Base-by-base conservation (phyloP, 139 green algal genomes). In the Parachlorella kessleri region DNA sequence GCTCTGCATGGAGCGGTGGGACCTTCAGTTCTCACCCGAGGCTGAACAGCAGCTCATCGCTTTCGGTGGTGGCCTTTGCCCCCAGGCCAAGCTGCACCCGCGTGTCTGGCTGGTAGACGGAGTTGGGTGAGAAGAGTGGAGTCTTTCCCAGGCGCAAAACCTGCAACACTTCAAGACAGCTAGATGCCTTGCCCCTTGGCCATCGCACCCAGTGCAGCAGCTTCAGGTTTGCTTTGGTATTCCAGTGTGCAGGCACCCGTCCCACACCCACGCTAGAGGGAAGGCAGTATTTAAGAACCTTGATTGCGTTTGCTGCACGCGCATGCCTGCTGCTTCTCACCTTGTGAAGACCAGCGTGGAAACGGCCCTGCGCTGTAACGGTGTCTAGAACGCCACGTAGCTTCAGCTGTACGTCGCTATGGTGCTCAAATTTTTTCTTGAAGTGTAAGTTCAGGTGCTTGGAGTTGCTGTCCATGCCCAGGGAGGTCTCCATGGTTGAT, bases 31-130 rank as follows among this genome's bases (percentile, higher is more conserved):
- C n/a, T n/a, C n/a, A n/a, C n/a, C n/a, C n/a, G n/a, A n/a, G n/a
- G n/a, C n/a, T n/a, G n/a, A n/a, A 72, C 59, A 72, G 14, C 1
- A 32, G 64, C 30, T 66, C 37, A 40, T 64, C 74, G 39, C 64
- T 55, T 40, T 73, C 74, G 10, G 39, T 64, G 35, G 75, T 35
- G 23, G 75, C 72, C 64, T 86, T 82, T 33, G 73, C 55, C 14
- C 81, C 81, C 35, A 78, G 5, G 14, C 74, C 75, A 24, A 86
- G 55, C 55, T 75, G 67, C 53, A 86, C 37, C 21, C 81, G 67
- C 23, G 39, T 76, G 73, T 86, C 81, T 3, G 79, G 79, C 59
- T 80, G 63, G 79, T 76, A 84, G 10, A 35, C 48, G 23, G 81
- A 72, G 26, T 33, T 76, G 48, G 70, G 54, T n/a, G 59, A 28